Evolutionary conservation across 163 green algal species (phyloP).

Genomic region (Volvox carteri): DNA sequence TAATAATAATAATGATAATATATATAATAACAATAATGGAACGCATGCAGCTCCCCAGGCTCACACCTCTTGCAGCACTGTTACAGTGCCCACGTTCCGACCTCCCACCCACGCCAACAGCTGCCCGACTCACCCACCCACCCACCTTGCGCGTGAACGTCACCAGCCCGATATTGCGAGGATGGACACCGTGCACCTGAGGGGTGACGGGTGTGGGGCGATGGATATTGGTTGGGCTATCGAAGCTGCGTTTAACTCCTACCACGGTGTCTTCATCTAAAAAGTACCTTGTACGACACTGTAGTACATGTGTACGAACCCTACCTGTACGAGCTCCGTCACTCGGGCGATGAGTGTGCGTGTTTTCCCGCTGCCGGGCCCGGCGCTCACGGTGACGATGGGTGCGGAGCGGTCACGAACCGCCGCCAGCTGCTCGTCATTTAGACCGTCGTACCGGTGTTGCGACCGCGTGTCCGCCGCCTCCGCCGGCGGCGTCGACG

Average conservation of each 20-base stretch:
- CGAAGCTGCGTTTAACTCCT: too few species aligned
- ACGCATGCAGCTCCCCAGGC: too few species aligned
- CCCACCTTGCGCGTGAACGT: slow-evolving; percentile 47
- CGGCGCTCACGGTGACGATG: not conserved
- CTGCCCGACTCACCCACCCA: not conserved
- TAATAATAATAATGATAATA: too few species aligned
- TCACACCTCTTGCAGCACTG: too few species aligned
- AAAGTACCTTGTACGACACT: too few species aligned
- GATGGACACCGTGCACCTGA: not conserved
- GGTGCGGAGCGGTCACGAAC: not conserved
- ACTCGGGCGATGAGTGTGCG: slow-evolving; percentile 48
- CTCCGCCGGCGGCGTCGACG: not conserved
- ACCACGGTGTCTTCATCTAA: too few species aligned
- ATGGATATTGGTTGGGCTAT: too few species aligned
- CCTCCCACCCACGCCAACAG: too few species aligned
- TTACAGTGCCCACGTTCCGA: not conserved
- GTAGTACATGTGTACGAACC: too few species aligned
- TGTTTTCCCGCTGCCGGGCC: slow-evolving; percentile 51
- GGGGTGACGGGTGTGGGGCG: not conserved
- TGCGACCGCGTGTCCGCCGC: not conserved
- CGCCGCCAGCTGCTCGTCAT: slow-evolving; percentile 40
- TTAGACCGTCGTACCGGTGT: slow-evolving; percentile 5
- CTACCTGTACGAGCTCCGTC: slow-evolving; percentile 30
- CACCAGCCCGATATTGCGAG: slow-evolving; percentile 10
- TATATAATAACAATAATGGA: too few species aligned